Evolutionary conservation across 352 stramenopile genomes (phyloP), one percentile per base, ranked within the genome.

Genomic region (Phytophthora sp.): DNA sequence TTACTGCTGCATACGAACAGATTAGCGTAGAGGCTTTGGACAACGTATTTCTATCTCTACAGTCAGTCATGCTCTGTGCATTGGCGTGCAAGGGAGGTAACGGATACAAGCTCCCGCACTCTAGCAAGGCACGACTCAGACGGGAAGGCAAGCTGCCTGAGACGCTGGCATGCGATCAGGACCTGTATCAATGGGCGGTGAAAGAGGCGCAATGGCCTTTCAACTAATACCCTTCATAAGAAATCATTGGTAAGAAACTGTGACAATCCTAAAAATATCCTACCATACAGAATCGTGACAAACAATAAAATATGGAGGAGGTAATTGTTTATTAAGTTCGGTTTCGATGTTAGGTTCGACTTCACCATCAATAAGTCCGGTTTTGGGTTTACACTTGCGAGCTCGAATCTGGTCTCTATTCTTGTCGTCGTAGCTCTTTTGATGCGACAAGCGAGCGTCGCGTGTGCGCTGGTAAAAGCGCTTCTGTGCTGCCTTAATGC

Each of bases 31-130:
- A 46, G 6, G 38, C 21, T 0, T 12, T 57, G 37, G 49, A 49
- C 2, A 18, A 41, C 17, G 17, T 57, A 1, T 48, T n/a, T n/a
- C n/a, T n/a, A n/a, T n/a, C n/a, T 57, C 26, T 48, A 10, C 35
- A 49, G 13, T 48, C 49, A 5, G n/a, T 20, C 17, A 57, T 48
- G 34, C 15, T 24, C 12, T 30, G 10, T 27, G 17, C n/a, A n/a
- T 26, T 57, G 5, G 9, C 18, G 18, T 18, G 27, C 11, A 35
- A 23, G 4, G 35, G 49, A 9, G 49, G 26, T 6, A 57, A 57
- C 26, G 15, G 11, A 5, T 48, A 57, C n/a, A 32, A 46, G 23
- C 49, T 57, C n/a, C 23, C 49, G 5, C 35, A 57, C 26, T 39
- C 9, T 1, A 12, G 7, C 3, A 57, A 45, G n/a, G 15, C 2